A percentile compares a stretch with the other conserved stretches of the same genome.
Conservation (phyloP, 345 rosid species). For the Syzygium aqueum region DNA sequence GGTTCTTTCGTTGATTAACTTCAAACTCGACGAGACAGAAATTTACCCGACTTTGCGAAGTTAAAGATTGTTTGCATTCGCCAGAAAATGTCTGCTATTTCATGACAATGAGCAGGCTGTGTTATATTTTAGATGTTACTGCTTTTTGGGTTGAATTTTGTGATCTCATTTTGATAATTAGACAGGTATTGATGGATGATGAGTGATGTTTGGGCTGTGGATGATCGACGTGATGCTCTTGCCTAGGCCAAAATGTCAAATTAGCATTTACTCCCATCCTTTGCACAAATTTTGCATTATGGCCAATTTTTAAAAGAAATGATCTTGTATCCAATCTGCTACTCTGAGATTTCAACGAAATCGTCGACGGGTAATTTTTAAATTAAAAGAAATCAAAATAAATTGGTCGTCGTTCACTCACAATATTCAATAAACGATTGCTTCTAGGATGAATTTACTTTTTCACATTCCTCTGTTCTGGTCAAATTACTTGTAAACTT, state of each 20-base stretch:
- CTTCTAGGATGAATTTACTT: neutral
- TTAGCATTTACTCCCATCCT: neutral
- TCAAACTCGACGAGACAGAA: neutral
- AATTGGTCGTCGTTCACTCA: neutral
- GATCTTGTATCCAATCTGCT: neutral
- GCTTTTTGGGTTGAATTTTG: neutral
- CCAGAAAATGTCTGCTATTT: neutral
- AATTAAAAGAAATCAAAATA: neutral
- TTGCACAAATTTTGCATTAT: neutral
- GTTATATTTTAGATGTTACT: neutral
- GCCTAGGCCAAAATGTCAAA: neutral
- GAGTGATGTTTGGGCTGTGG: neutral
- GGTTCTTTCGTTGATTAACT: neutral
- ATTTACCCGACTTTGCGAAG: neutral
- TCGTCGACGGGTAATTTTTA: neutral
- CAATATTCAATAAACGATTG: neutral
- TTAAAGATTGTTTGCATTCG: neutral
- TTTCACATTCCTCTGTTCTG: neutral
- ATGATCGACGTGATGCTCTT: neutral
- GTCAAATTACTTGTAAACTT: neutral
- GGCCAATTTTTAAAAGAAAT: neutral
- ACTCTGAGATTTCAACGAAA: neutral
- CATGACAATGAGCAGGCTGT: neutral
- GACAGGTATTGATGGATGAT: neutral
- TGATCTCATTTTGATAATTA: neutral